Evolutionary conservation across 1,139 yeast genomes (phyloP).

Genomic region (Hyphopichia buzzinii): DNA sequence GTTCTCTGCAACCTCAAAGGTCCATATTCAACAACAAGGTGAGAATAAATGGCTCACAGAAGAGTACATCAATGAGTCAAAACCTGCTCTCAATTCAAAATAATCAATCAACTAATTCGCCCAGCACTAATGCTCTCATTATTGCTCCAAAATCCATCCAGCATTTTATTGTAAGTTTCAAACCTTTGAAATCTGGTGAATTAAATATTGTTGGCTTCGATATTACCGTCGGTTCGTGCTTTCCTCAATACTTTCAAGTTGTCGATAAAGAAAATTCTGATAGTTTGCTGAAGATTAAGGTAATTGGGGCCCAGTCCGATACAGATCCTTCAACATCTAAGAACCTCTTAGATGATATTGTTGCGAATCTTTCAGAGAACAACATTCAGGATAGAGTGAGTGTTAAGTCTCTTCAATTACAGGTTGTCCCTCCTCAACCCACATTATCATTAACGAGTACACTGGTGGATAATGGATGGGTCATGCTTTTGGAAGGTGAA

Average conservation of each 20-base stretch:
- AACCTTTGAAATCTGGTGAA: slow-evolving; percentile 30
- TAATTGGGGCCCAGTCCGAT: slow-evolving; percentile 7
- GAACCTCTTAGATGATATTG: slow-evolving; percentile 15
- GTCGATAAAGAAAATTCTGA: slow-evolving; percentile 24
- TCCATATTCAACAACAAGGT: slow-evolving; percentile 1
- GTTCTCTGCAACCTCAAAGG: neutral
- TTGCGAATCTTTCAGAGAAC: slow-evolving; percentile 19
- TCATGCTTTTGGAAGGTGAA: slow-evolving; percentile 84
- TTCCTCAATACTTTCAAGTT: slow-evolving; percentile 28
- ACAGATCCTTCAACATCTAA: neutral
- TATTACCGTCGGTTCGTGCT: slow-evolving; percentile 28
- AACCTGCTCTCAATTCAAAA: slow-evolving; percentile 4
- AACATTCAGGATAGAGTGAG: slow-evolving; percentile 18
- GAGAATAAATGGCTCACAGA: slow-evolving; percentile 1
- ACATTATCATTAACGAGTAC: slow-evolving; percentile 51
- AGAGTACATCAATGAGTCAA: slow-evolving; percentile 1
- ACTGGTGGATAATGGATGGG: slow-evolving; percentile 62
- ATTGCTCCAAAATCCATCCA: slow-evolving; percentile 32
- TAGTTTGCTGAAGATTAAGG: slow-evolving; percentile 15
- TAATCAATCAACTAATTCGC: slow-evolving; percentile 6
- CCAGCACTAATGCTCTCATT: slow-evolving; percentile 5
- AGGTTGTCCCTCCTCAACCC: slow-evolving; percentile 69
- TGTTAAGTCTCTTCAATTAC: slow-evolving; percentile 19
- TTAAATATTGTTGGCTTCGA: slow-evolving; percentile 31
- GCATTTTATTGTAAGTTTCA: slow-evolving; percentile 34